Base-by-base conservation (phyloP, 2,329 filamentous ascomycete species). In the Xylariaceae sp. region DNA sequence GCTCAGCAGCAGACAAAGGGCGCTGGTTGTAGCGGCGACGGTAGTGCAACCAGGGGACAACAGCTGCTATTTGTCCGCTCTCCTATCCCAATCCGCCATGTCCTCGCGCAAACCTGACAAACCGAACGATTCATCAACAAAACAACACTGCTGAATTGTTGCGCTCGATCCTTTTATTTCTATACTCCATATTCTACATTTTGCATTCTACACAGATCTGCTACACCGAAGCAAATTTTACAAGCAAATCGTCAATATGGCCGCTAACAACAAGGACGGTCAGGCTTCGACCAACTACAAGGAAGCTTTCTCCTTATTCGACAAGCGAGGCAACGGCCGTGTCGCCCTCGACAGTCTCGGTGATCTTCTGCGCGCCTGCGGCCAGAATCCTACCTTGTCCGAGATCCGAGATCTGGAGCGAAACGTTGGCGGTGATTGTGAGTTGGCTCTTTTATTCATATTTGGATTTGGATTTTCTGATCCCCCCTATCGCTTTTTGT, bases 261-360 rank as follows among this genome's bases (percentile, higher is more conserved):
- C 67, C 50, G 54, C 70, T 72, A 72, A 62, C 32, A 65, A 65
- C 46, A 10, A 37, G 14, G 32, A 10, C 14, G 21, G 76, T 45
- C 84, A 88, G 85, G 85, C 85, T 75, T 87, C 84, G 60, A 98
- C 93, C 81, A 98, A 99, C 89, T 99, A 98, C 91, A 98, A 98
- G 84, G 95, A 99, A 88, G 95, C 95, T 68, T 99, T 99, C 79
- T 93, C 93, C 70, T 90, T 99, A 75, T 99, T 98, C 83, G 95
- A 99, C 84, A 98, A 97, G 88, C 93, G 95, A 76, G 95, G 95
- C 73, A 96, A 91, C 74, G 93, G 93, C 73, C 93, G 93, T 69
- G 95, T 98, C 67, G 79, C 89, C 41, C 82, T 93, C 74, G 89
- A 93, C 65, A 89, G 88, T 63, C 86, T 99, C 54, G 95, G 95